Evolutionary conservation across 176 grass and related monocot genomes (phyloP).

Genomic region (sorghum (Sorghum bicolor)): Sorghum_bicolor_NCBIv3 NC_012871.2:62305001-62305500

Average conservation of each 20-base stretch:
- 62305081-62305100: too few species aligned
- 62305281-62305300: conserved; percentile 68
- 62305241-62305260: conserved; percentile 79
- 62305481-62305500: conserved; percentile 66
- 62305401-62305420: conserved; percentile 62
- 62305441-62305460: conserved; percentile 54
- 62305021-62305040: too few species aligned
- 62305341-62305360: conserved; percentile 66
- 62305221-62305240: conserved; percentile 81
- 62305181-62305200: neutral
- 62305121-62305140: too few species aligned
- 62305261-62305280: conserved; percentile 68
- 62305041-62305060: too few species aligned
- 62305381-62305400: conserved; percentile 70
- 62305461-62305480: conserved; percentile 59
- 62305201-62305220: conserved; percentile 36
- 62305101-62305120: too few species aligned
- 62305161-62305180: neutral
- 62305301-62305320: conserved; percentile 68
- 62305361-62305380: conserved; percentile 76
- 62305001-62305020: too few species aligned
- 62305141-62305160: conserved; percentile 32
- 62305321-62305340: conserved; percentile 62
- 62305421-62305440: conserved; percentile 45
- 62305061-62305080: too few species aligned